These are phyloP conservation scores for Lactarius hatsudake DNA, from an alignment of 768 basidiomycete species.

Conservation along the genomic window DNA sequence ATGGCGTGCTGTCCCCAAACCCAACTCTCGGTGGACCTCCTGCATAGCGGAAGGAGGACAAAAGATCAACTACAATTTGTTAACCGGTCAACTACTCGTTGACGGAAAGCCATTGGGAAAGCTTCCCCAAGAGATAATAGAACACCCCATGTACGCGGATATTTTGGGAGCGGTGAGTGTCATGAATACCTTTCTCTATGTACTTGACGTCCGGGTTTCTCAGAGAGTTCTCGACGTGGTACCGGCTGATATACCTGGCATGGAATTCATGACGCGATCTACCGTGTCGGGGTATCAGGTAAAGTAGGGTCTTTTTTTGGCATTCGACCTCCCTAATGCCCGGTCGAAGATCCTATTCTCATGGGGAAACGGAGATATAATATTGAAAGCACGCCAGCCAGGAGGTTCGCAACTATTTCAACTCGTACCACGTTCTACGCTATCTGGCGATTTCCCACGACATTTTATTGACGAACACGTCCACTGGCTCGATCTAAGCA, in stretches of 20 bases:
- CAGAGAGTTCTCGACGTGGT: slow-evolving; percentile 15
- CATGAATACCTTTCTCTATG: no score
- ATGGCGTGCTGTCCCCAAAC: background rate
- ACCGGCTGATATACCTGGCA: slow-evolving; percentile 5
- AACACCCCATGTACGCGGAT: slow-evolving; percentile 36
- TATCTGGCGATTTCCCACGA: slow-evolving; percentile 35
- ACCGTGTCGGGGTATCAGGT: slow-evolving; percentile 14
- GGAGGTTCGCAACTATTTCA: slow-evolving; percentile 24
- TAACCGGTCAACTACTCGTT: slow-evolving; percentile 42
- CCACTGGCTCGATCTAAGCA: slow-evolving; percentile 37
- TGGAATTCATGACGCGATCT: slow-evolving; percentile 18
- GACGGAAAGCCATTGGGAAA: slow-evolving; percentile 41
- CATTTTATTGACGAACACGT: slow-evolving; percentile 33
- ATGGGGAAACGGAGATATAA: background rate
- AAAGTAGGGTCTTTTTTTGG: background rate
- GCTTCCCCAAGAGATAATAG: slow-evolving; percentile 37
- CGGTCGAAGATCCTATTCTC: slow-evolving; percentile 5
- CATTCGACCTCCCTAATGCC: background rate
- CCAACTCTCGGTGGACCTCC: slow-evolving; percentile 12
- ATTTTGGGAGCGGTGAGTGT: slow-evolving; percentile 37
- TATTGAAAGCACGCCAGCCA: background rate
- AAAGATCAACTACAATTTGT: slow-evolving; percentile 40
- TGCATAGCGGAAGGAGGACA: background rate
- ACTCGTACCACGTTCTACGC: slow-evolving; percentile 35
- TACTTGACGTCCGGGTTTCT: background rate